Conservation (phyloP, 176 grass and related monocot genomes). For the Avena atlantica region DNA sequence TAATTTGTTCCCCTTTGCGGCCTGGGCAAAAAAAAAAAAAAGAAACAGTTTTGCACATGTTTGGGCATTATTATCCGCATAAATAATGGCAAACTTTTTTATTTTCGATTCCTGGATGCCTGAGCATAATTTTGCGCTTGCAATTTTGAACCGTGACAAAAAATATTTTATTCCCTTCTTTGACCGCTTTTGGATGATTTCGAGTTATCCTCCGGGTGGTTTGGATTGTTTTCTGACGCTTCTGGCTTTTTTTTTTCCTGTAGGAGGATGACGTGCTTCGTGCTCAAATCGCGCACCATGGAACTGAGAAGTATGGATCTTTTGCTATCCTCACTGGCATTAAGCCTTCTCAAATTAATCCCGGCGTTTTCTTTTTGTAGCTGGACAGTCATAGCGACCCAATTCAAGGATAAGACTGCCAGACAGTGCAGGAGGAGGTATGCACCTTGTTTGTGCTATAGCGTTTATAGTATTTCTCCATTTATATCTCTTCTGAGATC, state of each 20-base stretch:
- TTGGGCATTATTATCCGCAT: neutral
- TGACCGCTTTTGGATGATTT: neutral
- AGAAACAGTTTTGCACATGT: neutral
- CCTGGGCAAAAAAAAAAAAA: neutral
- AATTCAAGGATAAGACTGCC: constrained; percentile 94
- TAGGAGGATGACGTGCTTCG: constrained; percentile 90
- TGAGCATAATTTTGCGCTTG: neutral
- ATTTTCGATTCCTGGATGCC: neutral
- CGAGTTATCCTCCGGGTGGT: neutral
- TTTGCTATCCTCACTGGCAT: neutral
- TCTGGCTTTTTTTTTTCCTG: constrained; percentile 38
- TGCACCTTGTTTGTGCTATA: constrained; percentile 10
- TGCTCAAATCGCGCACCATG: constrained; percentile 77
- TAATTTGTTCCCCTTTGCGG: neutral
- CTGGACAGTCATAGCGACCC: constrained; percentile 81
- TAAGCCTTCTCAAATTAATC: constrained; percentile 1
- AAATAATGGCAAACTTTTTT: neutral
- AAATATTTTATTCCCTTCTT: neutral
- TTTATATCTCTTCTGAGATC: neutral
- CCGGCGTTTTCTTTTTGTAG: constrained; percentile 35
- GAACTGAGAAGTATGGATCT: constrained; percentile 73
- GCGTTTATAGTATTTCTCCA: neutral
- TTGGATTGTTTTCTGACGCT: constrained; percentile 32
- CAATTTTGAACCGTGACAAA: neutral
- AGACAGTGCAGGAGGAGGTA: constrained; percentile 97